Evolutionary conservation across 345 rosid species (phyloP).

Genomic region (Sisymbrium altissimum): DNA sequence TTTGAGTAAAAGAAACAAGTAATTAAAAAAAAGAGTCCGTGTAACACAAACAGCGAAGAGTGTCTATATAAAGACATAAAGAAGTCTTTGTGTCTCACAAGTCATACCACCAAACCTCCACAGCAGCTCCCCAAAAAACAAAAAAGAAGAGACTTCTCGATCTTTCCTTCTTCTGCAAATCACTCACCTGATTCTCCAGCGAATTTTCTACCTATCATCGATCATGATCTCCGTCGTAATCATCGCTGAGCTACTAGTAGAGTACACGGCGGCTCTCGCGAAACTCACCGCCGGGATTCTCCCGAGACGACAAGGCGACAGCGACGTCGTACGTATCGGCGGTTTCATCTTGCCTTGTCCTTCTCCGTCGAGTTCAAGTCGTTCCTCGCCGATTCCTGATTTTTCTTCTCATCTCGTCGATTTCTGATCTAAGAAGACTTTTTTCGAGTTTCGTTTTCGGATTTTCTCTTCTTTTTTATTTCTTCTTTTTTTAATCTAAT

Average conservation of each 20-base stretch:
- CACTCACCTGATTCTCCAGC: background rate
- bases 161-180: background rate
- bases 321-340: slow-evolving; percentile 14
- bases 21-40: background rate
- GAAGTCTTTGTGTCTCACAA: background rate
- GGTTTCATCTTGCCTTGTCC: slow-evolving; percentile 24
- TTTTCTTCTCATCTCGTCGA: slow-evolving; percentile 37
- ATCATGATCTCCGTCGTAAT: slow-evolving; percentile 49
- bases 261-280: slow-evolving; percentile 49
- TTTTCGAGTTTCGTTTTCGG: background rate
- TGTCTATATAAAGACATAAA: background rate
- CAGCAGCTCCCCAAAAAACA: background rate
- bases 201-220: background rate
- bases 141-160: background rate
- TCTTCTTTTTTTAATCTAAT: too few relatives aligned
- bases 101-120: background rate
- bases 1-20: background rate
- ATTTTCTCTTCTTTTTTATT: too few relatives aligned
- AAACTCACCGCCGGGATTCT: slow-evolving; percentile 40
- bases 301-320: slow-evolving; percentile 26
- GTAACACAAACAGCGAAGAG: background rate
- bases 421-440: slow-evolving; percentile 15
- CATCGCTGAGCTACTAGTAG: slow-evolving; percentile 52
- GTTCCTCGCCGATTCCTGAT: slow-evolving; percentile 27
- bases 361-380: slow-evolving; percentile 19